These are phyloP conservation scores for Aureobasidium vineae DNA, from an alignment of 2,329 filamentous ascomycete genomes.

Conservation along the genomic window DNA sequence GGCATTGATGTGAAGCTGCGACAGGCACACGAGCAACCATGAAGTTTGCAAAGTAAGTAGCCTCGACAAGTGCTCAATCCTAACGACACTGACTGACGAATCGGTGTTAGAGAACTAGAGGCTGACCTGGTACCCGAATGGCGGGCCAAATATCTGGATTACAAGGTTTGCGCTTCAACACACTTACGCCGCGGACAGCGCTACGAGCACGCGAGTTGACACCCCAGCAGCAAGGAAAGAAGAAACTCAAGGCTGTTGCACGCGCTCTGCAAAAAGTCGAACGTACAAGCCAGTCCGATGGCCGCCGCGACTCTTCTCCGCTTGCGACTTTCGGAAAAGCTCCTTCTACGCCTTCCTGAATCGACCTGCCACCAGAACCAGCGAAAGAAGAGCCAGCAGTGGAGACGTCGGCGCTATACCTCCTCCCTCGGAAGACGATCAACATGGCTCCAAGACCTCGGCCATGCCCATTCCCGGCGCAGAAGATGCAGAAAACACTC, in stretches of 20 bases:
- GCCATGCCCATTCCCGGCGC: conserved; percentile 23
- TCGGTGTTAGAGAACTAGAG: conserved; percentile 65
- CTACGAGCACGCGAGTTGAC: conserved; percentile 11
- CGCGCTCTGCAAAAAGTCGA: conserved; percentile 65
- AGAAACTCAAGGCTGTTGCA: conserved; percentile 80
- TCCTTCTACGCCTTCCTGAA: conserved; percentile 45
- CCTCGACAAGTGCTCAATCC: background rate
- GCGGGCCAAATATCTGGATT: conserved; percentile 90
- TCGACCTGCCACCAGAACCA: conserved; percentile 30
- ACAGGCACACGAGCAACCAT: conserved; percentile 30
- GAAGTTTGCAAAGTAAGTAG: conserved; percentile 33
- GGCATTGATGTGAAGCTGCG: background rate
- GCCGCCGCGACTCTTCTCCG: conserved; percentile 45
- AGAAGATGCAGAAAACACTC: conserved; percentile 33
- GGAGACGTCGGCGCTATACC: conserved; percentile 5
- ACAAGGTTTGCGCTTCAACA: conserved; percentile 57
- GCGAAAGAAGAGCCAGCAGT: conserved; percentile 9
- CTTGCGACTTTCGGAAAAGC: conserved; percentile 33
- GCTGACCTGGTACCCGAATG: conserved; percentile 90
- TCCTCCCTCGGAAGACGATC: conserved; percentile 17
- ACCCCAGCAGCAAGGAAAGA: conserved; percentile 66
- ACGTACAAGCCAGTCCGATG: conserved; percentile 43
- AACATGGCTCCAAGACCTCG: background rate
- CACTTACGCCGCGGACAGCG: background rate
- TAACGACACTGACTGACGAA: conserved; percentile 16